Percentiles rank a stretch among this genome's conserved stretches.
These are phyloP conservation scores for Rhodotorula sp. DNA, from an alignment of 1,284 basidiomycete species.

Conservation along the genomic window DNA sequence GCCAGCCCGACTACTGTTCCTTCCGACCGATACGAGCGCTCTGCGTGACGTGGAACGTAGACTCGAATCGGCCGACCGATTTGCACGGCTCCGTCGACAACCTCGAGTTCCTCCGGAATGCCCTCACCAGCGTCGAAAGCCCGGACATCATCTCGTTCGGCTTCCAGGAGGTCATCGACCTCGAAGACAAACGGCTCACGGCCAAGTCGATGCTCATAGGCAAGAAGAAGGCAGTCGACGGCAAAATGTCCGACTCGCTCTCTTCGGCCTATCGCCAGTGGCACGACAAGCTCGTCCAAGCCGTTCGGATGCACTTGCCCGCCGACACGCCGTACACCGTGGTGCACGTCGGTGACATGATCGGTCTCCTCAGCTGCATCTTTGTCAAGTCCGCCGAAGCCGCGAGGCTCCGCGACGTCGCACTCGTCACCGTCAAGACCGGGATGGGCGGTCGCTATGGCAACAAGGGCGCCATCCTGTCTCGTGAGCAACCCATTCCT, in stretches of 20 bases:
- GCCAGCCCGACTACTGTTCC: slow-evolving; percentile 72
- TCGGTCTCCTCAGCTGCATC: slow-evolving; percentile 86
- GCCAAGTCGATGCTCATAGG: slow-evolving; percentile 73
- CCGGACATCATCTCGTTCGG: slow-evolving; percentile 87
- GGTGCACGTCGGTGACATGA: slow-evolving; percentile 86
- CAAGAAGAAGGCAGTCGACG: slow-evolving; percentile 55
- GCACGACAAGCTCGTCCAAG: slow-evolving; percentile 75
- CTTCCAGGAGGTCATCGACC: slow-evolving; percentile 97
- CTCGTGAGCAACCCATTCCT: slow-evolving; percentile 51
- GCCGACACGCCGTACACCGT: slow-evolving; percentile 68
- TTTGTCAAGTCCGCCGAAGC: slow-evolving; percentile 76
- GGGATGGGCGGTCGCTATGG: slow-evolving; percentile 94
- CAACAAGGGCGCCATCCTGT: slow-evolving; percentile 81
- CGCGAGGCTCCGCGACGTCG: slow-evolving; percentile 80
- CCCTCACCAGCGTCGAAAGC: slow-evolving; percentile 63
- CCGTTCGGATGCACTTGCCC: slow-evolving; percentile 67
- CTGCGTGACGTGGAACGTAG: slow-evolving; percentile 91
- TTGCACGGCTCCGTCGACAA: slow-evolving; percentile 60
- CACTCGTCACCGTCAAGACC: slow-evolving; percentile 90
- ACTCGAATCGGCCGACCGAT: slow-evolving; percentile 76
- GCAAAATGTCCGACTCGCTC: slow-evolving; percentile 52
- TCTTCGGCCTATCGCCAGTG: slow-evolving; percentile 78
- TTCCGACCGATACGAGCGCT: slow-evolving; percentile 76
- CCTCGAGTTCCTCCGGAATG: slow-evolving; percentile 68
- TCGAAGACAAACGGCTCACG: slow-evolving; percentile 93